Base-by-base conservation (phyloP, 2,329 filamentous ascomycete species). In the Raffaelea albimanens region DNA sequence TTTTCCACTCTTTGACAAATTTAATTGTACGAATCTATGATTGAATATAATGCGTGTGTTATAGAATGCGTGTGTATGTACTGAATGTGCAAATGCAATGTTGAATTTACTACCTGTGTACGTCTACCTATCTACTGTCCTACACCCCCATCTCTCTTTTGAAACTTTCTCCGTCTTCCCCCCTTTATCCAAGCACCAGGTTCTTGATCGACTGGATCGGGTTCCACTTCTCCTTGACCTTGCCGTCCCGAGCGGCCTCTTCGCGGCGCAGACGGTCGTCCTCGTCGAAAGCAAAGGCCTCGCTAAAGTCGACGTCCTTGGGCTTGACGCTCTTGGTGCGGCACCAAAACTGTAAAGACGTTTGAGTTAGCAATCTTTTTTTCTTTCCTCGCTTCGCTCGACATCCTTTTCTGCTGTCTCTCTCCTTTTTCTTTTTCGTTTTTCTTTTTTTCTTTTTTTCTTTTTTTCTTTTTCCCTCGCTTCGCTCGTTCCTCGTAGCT, bases 301-400 rank as follows among this genome's bases (percentile, higher is more conserved):
- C 45, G 40, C 45, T 47, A 18, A 51, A 36, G 59, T 85, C 80
- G 2, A 76, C 70, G 36, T 81, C 75, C 21, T 72, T 61, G 0
- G 73, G 64, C 40, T 62, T 68, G 36, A 70, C 60, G 50, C 68
- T 69, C 53, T 74, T 77, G 0, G 79, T 81, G 10, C 31, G 29
- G 13, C 13, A 44, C 20, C 29, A 44, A n/a, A 43, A 23, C 57
- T 68, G 70, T 21, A 42, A 42, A 8, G 8, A 25, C 11, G 29
- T 13, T 23, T 42, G 40, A 4, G 40, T 29, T 29, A 7, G 7
- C 7, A 7, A 13, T 29, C 25, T 29, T 29, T 29, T 29, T 13
- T 29, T 13, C 7, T 29, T 13, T 29, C 13, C 25, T 29, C 25
- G 25, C 13, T 7, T 29, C 13, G 7, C 13, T 29, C 7, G 25